These are phyloP conservation scores for Cephalotrichum gorgonifer DNA, from an alignment of 2,329 filamentous ascomycete species.

Conservation along the genomic window DNA sequence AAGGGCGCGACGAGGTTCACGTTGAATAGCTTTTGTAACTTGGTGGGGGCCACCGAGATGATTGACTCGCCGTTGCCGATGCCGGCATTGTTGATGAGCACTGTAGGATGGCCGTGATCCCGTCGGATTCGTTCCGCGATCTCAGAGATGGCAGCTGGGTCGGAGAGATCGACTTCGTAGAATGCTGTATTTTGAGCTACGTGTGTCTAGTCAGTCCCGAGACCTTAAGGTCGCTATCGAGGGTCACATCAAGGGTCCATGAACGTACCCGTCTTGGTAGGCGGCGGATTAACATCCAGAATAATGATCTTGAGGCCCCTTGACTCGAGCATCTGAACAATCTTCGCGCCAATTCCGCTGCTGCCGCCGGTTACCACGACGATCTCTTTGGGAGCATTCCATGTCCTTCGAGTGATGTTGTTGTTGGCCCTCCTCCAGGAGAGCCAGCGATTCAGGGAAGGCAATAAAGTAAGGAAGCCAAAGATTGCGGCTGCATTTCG, in stretches of 20 bases:
- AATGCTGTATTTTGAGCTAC: constrained; percentile 12
- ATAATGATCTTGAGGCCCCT: constrained; percentile 18
- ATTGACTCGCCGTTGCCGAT: constrained; percentile 29
- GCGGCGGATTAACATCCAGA: constrained; percentile 21
- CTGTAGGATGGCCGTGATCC: constrained; percentile 28
- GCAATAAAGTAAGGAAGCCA: too few relatives aligned
- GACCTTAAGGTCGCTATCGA: too few relatives aligned
- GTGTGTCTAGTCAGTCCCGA: background rate
- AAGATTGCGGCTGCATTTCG: too few relatives aligned
- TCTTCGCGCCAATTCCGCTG: constrained; percentile 25
- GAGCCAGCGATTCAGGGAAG: too few relatives aligned
- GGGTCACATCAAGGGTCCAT: too few relatives aligned
- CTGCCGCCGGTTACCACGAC: constrained; percentile 28
- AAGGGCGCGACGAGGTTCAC: constrained; percentile 49
- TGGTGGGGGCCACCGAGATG: constrained; percentile 35
- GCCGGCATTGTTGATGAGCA: constrained; percentile 45
- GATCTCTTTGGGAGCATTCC: constrained; percentile 24
- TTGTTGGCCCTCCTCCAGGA: too few relatives aligned
- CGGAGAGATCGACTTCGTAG: constrained; percentile 24
- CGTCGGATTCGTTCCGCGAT: constrained; percentile 17
- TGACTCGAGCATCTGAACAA: constrained; percentile 16
- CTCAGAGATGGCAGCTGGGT: constrained; percentile 16
- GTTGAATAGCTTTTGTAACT: constrained; percentile 34
- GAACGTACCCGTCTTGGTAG: constrained; percentile 11
- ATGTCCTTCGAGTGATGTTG: constrained; percentile 1